Base-by-base conservation (phyloP, 192 early-diverging fungal species). In the Entrophospora sp. region DNA sequence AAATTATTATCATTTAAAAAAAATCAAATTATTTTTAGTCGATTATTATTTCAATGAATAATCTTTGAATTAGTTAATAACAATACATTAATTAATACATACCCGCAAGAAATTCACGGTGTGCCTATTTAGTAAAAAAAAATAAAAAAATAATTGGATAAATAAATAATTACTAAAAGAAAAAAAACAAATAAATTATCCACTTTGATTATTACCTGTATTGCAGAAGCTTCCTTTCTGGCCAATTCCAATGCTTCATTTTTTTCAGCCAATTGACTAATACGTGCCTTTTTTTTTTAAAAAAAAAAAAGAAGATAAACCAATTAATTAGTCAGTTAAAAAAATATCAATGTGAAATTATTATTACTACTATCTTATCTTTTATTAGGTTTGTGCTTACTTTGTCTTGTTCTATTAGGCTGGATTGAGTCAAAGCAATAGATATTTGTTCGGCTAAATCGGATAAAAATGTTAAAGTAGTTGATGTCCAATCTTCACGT, bases 361-460 rank as follows among this genome's bases (percentile, higher is more conserved):
- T n/a, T n/a, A n/a, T n/a, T n/a, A n/a, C n/a, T n/a, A n/a, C n/a
- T n/a, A n/a, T n/a, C n/a, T n/a, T n/a, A n/a, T n/a, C n/a, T n/a
- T n/a, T n/a, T n/a, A n/a, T n/a, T n/a, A n/a, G n/a, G n/a, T n/a
- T 13, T 43, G 2, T 43, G 7, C 16, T 31, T 53, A 53, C 51
- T 34, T 58, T 58, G 16, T 58, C 55, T 36, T 36, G 55, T 58
- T 58, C 55, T 5, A 58, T 58, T 36, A 58, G 36, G 30, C 1
- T 36, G 9, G 55, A 30, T 58, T 58, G 55, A n/a, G 55, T 20
- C 18, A 58, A 18, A 58, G 55, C 55, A 22, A 58, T 58, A 22
- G 55, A 58, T 36, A 58, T 58, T 36, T 58, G 55, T 58, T 58
- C 55, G 32, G 55, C 35, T 31, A 58, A 31, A 58, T 58, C 55